Conservation (phyloP, 345 rosid species). For the Excoecaria agallocha region DNA sequence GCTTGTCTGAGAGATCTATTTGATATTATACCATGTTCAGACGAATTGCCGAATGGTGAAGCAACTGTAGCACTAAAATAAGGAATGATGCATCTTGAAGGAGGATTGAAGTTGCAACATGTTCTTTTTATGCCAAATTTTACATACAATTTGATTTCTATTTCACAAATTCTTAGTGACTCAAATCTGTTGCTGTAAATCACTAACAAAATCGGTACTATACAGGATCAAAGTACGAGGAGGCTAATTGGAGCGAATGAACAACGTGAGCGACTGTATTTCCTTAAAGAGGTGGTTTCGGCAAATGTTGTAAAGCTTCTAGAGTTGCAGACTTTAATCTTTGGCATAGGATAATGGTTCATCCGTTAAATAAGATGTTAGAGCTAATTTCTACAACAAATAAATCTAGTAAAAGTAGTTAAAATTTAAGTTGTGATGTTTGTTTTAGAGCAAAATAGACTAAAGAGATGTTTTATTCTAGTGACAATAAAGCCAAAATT, state of each 20-base stretch:
- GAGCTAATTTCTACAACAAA: background rate
- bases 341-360: too few species aligned
- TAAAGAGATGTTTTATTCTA: too few species aligned
- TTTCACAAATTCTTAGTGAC: background rate
- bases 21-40: background rate
- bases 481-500: too few species aligned
- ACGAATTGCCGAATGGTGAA: background rate
- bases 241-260: background rate
- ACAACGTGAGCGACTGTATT: background rate
- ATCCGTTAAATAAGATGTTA: too few species aligned
- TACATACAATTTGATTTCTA: background rate
- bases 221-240: slow-evolving; percentile 25
- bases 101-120: background rate
- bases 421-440: too few species aligned
- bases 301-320: too few species aligned
- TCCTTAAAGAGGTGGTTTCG: too few species aligned
- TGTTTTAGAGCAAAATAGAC: too few species aligned
- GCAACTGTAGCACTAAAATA: background rate
- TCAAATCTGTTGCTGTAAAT: background rate
- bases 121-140: too few species aligned
- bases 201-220: slow-evolving; percentile 4
- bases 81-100: background rate
- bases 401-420: too few species aligned
- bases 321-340: background rate
- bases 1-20: too few species aligned